Conservation (phyloP, 345 rosid species). For the Noccaea caerulescens region DNA sequence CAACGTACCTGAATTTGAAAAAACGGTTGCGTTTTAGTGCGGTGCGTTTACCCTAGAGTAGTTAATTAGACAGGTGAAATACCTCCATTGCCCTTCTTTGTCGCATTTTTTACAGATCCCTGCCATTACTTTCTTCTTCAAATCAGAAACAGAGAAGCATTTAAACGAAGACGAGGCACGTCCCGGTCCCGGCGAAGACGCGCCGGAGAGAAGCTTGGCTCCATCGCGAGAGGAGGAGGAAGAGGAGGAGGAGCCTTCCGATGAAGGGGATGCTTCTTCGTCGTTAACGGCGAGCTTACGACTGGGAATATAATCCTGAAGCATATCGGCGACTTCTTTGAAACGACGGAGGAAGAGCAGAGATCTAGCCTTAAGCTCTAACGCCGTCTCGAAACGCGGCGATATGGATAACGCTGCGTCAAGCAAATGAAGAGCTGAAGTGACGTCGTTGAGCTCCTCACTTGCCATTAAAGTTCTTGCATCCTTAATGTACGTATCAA, state of each 20-base stretch:
- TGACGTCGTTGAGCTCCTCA: slow-evolving; percentile 62
- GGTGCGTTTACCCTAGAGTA: slow-evolving; percentile 33
- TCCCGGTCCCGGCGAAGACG: slow-evolving; percentile 46
- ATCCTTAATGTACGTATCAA: slow-evolving; percentile 73
- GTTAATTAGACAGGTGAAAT: slow-evolving; percentile 10
- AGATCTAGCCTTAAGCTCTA: slow-evolving; percentile 48
- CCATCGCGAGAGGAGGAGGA: slow-evolving; percentile 43
- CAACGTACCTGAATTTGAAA: slow-evolving; percentile 59
- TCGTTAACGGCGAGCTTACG: slow-evolving; percentile 54
- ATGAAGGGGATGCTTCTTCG: slow-evolving; percentile 58
- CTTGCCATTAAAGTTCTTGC: slow-evolving; percentile 71
- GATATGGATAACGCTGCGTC: slow-evolving; percentile 73
- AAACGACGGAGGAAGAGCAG: slow-evolving; percentile 40
- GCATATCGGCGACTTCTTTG: slow-evolving; percentile 48
- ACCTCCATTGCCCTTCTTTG: slow-evolving; percentile 95
- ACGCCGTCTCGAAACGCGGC: slow-evolving; percentile 62
- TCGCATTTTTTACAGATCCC: slow-evolving; percentile 78
- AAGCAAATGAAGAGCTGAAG: slow-evolving; percentile 68
- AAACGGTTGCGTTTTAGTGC: slow-evolving; percentile 4
- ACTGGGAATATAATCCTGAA: slow-evolving; percentile 88
- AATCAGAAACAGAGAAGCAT: slow-evolving; percentile 86
- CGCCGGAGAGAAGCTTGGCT: slow-evolving; percentile 55
- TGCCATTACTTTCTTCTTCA: slow-evolving; percentile 89
- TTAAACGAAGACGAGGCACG: slow-evolving; percentile 65
- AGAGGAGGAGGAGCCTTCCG: slow-evolving; percentile 43